Base-by-base conservation (phyloP, 208 protist species). In the Crithidia mellificae region DNA sequence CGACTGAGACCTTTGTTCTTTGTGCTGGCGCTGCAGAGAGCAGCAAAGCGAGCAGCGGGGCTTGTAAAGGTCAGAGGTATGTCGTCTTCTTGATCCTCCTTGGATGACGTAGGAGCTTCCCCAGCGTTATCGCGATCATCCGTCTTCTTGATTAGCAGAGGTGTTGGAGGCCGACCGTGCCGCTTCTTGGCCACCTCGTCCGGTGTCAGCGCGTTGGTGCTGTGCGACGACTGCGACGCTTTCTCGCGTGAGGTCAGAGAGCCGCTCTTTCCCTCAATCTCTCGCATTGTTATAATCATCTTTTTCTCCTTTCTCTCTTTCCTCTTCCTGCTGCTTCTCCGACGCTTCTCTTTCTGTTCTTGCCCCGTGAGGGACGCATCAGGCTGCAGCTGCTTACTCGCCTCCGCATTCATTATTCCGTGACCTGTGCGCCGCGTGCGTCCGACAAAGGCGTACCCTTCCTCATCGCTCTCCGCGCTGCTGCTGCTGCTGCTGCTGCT, bases 201-300 rank as follows among this genome's bases (percentile, higher is more conserved):
- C 9, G 65, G 65, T 0, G 69, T 67, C 11, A 66, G 69, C 2
- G 54, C 65, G 43, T 67, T 68, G 19, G 68, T 70, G 65, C 61
- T 71, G 2, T 70, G 76, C 29, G 61, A 77, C 5, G 70, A 51
- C 24, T 50, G 30, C 6, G 70, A 72, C 2, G 43, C 29, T 25
- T 69, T 67, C 6, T 39, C 75, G 6, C 20, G 55, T 7, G 50
- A 46, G 0, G 29, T 25, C 1, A 34, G 39, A 12, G 46, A 8
- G 24, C 11, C 38, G 9, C 50, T 41, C 20, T 36, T 63, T 4
- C 43, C 68, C 25, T 67, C 59, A 0, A 56, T 52, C 41, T 74
- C 59, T 1, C 38, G 25, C 52, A 74, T 14, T 14, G 25, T 55
- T 17, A 63, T 54, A 6, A 58, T 53, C 25, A 36, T 57, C 51